Conservation (phyloP, 2,329 filamentous ascomycete genomes). For the Cordyceps cicadae region DNA sequence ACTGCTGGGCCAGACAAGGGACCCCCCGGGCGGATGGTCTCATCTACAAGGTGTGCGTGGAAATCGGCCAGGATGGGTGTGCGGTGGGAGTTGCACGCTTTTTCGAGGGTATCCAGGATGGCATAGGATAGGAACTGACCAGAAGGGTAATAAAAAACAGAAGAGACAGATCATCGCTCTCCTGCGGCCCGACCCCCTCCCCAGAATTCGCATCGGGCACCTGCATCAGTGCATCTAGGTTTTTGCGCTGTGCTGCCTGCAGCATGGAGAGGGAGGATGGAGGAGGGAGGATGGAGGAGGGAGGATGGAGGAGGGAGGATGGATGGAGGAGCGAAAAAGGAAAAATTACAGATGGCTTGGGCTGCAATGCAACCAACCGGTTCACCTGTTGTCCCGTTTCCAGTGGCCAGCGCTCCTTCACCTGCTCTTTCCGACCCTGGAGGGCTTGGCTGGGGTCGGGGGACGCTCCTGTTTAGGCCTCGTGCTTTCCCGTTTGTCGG, state of each 20-base stretch:
- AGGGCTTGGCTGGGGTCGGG: neutral
- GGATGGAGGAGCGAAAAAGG: neutral
- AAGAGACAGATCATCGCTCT: neutral
- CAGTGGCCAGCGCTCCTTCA: no score
- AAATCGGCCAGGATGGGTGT: neutral
- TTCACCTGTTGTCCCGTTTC: no score
- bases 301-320: no score
- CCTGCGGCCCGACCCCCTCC: neutral
- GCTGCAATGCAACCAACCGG: neutral
- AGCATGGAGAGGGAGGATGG: no score
- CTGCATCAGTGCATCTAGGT: constrained; percentile 2
- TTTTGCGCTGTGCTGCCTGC: no score
- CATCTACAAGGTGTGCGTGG: no score
- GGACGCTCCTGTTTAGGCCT: constrained; percentile 1
- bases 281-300: neutral
- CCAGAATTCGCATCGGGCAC: constrained; percentile 1
- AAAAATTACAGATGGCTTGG: neutral
- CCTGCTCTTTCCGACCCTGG: neutral
- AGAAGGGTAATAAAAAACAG: neutral
- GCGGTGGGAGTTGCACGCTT: neutral
- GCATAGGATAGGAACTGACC: no score
- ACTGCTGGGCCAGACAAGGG: no score
- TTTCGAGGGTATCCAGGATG: neutral
- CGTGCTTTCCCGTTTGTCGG: neutral
- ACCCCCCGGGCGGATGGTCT: no score